Evolutionary conservation across 495 filamentous ascomycete genomes (phyloP), one percentile per base, ranked within the genome.

Genomic region (Daldinia grandis): DNA sequence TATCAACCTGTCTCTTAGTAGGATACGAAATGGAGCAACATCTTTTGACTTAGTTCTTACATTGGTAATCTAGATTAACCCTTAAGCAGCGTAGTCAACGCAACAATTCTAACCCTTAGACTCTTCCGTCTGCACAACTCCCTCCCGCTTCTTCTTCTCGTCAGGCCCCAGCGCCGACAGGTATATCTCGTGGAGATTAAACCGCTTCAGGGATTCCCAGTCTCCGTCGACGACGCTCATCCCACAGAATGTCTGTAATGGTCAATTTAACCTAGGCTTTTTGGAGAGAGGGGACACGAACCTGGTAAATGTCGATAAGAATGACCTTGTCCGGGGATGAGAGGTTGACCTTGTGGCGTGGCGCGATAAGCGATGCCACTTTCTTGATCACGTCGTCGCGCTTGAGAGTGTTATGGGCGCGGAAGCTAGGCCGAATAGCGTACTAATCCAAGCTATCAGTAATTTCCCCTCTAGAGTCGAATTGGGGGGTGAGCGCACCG

Each of bases 301-400:
- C 95, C 86, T 95, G 90, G 77, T 91, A 95, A 21, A 99, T 83
- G 72, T 97, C 92, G 33, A 99, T 89, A 37, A 98, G 79, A 70
- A 99, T 93, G 30, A 95, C 85, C 66, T 92, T 81, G 78, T 98
- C 94, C 31, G 93, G 93, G 27, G 87, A 85, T 31, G 83, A 91
- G 21, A 99, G 84, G 76, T 97, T 89, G 58, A 98, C 95, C 21
- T 88, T 91, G 76, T 98, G 96, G 33, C 84, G 80, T 30, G 82
- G 71, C 27, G 77, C 77, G 54, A 87, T 82, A n/a, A 84, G 75
- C 0, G 62, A 66, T 2, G 95, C 95, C 30, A 98, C 85, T 38
- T 86, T 87, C 69, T 91, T 88, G 77, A 99, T 98, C 50, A 98
- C 81, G 4, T 77, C 75, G 64, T 93, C 89, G 49, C 95, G 84